Evolutionary conservation across 148 eudicot genomes (phyloP).

Genomic region (Diospyros lotus): DNA sequence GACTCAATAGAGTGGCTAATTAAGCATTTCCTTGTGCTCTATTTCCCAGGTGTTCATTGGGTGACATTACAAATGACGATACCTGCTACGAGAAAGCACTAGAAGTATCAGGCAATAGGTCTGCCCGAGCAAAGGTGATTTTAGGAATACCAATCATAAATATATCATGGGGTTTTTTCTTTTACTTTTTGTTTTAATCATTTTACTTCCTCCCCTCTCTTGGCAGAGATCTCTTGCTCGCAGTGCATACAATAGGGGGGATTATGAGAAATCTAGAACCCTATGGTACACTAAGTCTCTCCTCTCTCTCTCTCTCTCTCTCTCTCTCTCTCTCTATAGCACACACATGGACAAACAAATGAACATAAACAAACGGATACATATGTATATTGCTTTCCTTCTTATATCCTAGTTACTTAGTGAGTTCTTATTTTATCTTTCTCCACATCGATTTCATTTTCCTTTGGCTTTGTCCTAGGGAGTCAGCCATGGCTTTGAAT

Average conservation of each 20-base stretch:
- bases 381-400: background rate
- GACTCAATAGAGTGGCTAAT: background rate
- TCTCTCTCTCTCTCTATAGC: background rate
- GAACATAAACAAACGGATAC: background rate
- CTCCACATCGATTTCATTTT: background rate
- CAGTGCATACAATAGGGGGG: slow-evolving; percentile 80
- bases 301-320: slow-evolving; percentile 14
- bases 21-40: background rate
- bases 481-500: slow-evolving; percentile 84
- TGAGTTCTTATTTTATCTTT: background rate
- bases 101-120: slow-evolving; percentile 71
- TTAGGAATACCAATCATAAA: slow-evolving; percentile 9
- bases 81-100: slow-evolving; percentile 77
- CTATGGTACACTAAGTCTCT: slow-evolving; percentile 47
- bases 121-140: slow-evolving; percentile 82
- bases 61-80: slow-evolving; percentile 80
- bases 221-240: slow-evolving; percentile 87
- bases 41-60: slow-evolving; percentile 74
- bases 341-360: background rate
- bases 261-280: slow-evolving; percentile 61
- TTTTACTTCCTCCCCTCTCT: background rate
- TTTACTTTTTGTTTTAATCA: slow-evolving; percentile 3
- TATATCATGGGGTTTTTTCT: background rate
- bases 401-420: background rate
- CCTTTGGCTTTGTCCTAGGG: slow-evolving; percentile 41